Conservation (phyloP, 169 alveolate species). For the Perkinsus marinus region DNA sequence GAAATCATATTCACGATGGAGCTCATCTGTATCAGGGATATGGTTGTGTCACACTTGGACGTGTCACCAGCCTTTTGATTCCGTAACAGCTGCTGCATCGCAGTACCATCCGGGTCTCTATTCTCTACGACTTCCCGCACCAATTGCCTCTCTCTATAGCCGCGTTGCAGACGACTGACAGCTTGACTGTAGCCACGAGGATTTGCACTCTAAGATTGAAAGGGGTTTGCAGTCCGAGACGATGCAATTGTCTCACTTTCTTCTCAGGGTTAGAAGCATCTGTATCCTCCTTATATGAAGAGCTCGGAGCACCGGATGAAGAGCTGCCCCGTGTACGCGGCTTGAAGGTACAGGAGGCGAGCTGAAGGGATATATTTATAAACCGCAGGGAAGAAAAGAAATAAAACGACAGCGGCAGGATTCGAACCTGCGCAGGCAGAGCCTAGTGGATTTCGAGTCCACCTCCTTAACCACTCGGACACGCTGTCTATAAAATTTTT, state of each 20-base stretch:
- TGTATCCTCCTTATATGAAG: too few species aligned
- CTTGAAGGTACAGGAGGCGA: background rate
- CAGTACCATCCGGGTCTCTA: background rate
- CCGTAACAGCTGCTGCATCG: background rate
- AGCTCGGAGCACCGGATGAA: background rate
- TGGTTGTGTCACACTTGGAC: background rate
- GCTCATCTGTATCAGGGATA: background rate
- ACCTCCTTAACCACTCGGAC: slow-evolving; percentile 73
- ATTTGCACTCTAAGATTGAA: background rate
- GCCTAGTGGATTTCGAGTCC: slow-evolving; percentile 76
- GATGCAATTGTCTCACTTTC: too few species aligned
- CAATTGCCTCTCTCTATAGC: background rate
- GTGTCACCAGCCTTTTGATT: background rate
- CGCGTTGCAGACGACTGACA: background rate
- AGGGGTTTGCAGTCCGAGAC: too few species aligned
- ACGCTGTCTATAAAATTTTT: slow-evolving; percentile 37
- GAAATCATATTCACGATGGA: background rate
- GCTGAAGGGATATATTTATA: background rate
- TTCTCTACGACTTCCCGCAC: background rate
- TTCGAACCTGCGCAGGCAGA: slow-evolving; percentile 89
- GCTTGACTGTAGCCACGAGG: background rate
- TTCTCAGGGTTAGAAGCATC: too few species aligned
- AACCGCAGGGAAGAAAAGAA: background rate
- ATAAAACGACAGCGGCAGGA: slow-evolving; percentile 80
- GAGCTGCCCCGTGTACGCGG: background rate